Evolutionary conservation across 352 stramenopile genomes (phyloP), one percentile per base, ranked within the genome.

Genomic region (Phytophthora quininea): DNA sequence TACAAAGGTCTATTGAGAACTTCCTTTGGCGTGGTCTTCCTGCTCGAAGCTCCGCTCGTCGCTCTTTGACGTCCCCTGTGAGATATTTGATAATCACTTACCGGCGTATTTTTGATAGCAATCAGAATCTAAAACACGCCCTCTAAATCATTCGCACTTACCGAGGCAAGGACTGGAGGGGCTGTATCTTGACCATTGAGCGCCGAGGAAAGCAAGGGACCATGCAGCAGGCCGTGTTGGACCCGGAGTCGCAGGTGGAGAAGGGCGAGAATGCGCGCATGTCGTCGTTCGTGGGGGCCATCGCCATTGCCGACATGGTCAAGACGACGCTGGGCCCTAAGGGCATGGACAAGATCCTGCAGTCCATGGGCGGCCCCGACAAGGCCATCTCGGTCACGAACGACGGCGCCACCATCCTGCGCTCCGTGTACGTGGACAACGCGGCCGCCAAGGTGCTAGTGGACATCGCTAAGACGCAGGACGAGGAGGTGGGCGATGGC

Each of bases 331-430:
- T 99, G 10, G 98, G 98, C 14, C 98, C 98, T 14, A 99, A 99
- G 78, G 98, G 98, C 31, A 99, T 99, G 97, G 98, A 99, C 84
- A 99, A 99, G 79, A 99, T 99, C 72, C 81, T 99, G 54, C 98
- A 99, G 84, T 96, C 86, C 10, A 90, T 91, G 79, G 87, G 84
- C 53, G 85, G 88, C 29, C 82, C 79, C 10, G 88, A 95, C 77
- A 93, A 93, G 79, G 90, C 61, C 48, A 96, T 98, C 57, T 97
- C 86, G 45, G 96, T 99, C 19, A 99, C 98, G 19, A 99, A 99
- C 83, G 98, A 99, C 77, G 98, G 98, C 37, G 97, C 98, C 8
- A 99, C 98, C 3, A 99, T 99, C 77, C 79, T 99, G 43, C 95
- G 95, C 67, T 93, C 90, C 12, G 85, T 99, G 45, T 97, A 99